Conservation (phyloP, 352 stramenopile species). For the Phytophthora vignae region DNA sequence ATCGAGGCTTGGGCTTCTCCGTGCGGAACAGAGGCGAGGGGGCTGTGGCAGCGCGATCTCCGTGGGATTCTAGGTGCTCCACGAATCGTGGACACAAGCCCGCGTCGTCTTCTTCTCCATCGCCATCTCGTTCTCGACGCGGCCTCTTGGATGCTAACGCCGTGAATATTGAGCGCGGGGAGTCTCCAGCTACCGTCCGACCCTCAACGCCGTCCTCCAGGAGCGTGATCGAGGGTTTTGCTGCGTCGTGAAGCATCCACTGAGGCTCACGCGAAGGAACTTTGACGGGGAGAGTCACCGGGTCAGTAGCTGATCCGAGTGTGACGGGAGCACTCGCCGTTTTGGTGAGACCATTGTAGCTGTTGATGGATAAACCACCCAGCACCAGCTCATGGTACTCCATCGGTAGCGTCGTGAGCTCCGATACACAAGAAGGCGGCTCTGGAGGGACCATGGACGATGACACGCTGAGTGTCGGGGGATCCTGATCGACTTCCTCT, state of each 20-base stretch:
- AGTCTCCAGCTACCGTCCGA: conserved; percentile 21
- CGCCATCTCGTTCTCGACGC: conserved; percentile 11
- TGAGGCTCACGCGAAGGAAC: neutral
- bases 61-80: conserved; percentile 27
- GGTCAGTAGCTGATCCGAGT: neutral
- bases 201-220: conserved; percentile 32
- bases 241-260: conserved; percentile 18
- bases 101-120: conserved; percentile 11
- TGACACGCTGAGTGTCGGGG: conserved; percentile 13
- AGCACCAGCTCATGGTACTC: conserved; percentile 40
- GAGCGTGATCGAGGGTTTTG: conserved; percentile 14
- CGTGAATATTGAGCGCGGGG: conserved; percentile 22
- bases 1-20: conserved; percentile 15
- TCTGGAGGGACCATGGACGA: conserved; percentile 14
- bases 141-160: conserved; percentile 14
- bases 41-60: conserved; percentile 15
- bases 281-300: neutral
- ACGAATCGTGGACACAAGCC: conserved; percentile 31
- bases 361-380: conserved; percentile 21
- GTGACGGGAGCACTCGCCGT: conserved; percentile 16
- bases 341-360: conserved; percentile 18
- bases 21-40: conserved; percentile 25
- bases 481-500: neutral
- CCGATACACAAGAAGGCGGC: conserved; percentile 26
- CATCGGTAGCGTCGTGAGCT: conserved; percentile 33